Percentiles rank a stretch among this genome's conserved stretches.
Conservation (phyloP, 208 protist species). For the Leptomonas pyrrhocoris region DNA sequence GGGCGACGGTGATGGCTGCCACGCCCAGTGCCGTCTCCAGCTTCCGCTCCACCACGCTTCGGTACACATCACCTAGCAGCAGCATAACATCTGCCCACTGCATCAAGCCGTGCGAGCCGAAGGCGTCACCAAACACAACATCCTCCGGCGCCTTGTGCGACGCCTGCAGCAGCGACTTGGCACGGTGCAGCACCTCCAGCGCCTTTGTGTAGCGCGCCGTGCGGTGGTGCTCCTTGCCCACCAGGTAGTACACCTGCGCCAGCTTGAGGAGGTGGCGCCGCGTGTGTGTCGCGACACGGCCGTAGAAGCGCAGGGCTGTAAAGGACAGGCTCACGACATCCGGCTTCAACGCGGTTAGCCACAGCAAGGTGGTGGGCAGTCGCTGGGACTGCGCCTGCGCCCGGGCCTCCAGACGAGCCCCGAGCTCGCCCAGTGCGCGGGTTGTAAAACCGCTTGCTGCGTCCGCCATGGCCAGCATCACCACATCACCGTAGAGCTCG, state of each 20-base stretch:
- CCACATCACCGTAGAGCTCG: slow-evolving; percentile 81
- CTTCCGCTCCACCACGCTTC: slow-evolving; percentile 60
- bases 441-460: slow-evolving; percentile 52
- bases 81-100: slow-evolving; percentile 43
- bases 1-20: slow-evolving; percentile 22
- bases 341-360: slow-evolving; percentile 56
- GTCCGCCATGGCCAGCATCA: slow-evolving; percentile 73
- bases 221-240: slow-evolving; percentile 60
- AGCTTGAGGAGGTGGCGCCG: slow-evolving; percentile 61
- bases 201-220: slow-evolving; percentile 82
- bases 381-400: slow-evolving; percentile 23
- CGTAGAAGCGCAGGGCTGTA: slow-evolving; percentile 74
- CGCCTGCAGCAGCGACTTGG: slow-evolving; percentile 62
- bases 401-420: slow-evolving; percentile 42
- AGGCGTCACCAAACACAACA: slow-evolving; percentile 50
- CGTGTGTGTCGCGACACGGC: slow-evolving; percentile 46
- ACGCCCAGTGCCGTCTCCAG: slow-evolving; percentile 23
- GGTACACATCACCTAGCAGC: slow-evolving; percentile 65
- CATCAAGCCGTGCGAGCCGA: slow-evolving; percentile 37
- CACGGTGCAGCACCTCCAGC: slow-evolving; percentile 72
- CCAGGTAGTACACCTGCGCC: slow-evolving; percentile 73
- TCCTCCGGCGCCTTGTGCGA: slow-evolving; percentile 45
- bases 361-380: slow-evolving; percentile 50
- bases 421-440: slow-evolving; percentile 56
- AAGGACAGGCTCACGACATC: slow-evolving; percentile 75